A percentile compares a stretch with the other conserved stretches of the same genome.
Conservation (phyloP, 208 protist genomes). For the Crithidia brevicula region DNA sequence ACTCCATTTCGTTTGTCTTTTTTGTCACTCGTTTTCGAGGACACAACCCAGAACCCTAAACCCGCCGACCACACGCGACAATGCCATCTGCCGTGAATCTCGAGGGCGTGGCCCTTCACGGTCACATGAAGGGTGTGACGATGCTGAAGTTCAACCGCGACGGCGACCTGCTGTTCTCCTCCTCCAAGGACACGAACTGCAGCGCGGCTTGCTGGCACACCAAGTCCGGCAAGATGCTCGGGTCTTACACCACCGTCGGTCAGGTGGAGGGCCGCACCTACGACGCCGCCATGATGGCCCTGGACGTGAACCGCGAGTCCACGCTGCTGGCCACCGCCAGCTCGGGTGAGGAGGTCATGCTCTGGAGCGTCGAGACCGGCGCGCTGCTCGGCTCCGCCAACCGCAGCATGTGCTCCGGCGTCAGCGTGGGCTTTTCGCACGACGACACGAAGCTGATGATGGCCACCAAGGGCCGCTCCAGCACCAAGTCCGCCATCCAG, state of each 20-base stretch:
- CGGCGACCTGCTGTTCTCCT: conserved; percentile 97
- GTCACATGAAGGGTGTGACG: conserved; percentile 91
- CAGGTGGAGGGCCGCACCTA: conserved; percentile 41
- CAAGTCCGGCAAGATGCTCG: conserved; percentile 94
- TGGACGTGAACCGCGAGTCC: conserved; percentile 93
- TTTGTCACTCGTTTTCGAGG: too few species aligned
- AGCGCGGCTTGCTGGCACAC: conserved; percentile 92
- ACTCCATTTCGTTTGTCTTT: not conserved
- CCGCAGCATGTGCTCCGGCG: conserved; percentile 68
- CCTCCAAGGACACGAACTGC: conserved; percentile 92
- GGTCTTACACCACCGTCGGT: conserved; percentile 95
- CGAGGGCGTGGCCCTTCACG: conserved; percentile 80
- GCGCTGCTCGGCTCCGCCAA: conserved; percentile 75
- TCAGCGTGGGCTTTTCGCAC: conserved; percentile 84
- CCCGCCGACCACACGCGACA: not conserved
- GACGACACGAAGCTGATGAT: conserved; percentile 93
- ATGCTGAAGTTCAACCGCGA: conserved; percentile 98
- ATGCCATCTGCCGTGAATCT: conserved; percentile 42
- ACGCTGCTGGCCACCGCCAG: conserved; percentile 87
- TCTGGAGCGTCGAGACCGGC: conserved; percentile 95
- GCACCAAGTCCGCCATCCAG: conserved; percentile 80
- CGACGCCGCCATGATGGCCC: conserved; percentile 91
- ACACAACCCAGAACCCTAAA: too few species aligned
- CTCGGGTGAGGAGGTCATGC: conserved; percentile 70
- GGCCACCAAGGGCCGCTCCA: conserved; percentile 89